A percentile compares a stretch with the other conserved stretches of the same genome.
These are phyloP conservation scores for Paracoccidioides lutzii DNA, from an alignment of 2,329 filamentous ascomycete genomes.

Conservation along the genomic window DNA sequence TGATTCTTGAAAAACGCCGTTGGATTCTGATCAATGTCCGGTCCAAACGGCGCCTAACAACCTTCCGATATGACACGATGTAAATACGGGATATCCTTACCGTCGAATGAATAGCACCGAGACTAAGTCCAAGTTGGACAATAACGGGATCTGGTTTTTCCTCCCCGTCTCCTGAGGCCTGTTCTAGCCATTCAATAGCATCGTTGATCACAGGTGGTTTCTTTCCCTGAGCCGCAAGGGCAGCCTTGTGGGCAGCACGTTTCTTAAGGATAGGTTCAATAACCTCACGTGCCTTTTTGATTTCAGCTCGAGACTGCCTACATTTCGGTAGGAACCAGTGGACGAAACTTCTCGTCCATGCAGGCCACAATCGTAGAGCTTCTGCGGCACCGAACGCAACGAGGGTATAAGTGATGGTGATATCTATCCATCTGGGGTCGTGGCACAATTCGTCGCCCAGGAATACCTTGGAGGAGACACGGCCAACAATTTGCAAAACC, in stretches of 20 bases:
- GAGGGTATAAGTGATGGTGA: slow-evolving; percentile 15
- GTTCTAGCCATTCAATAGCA: slow-evolving; percentile 20
- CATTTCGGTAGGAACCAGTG: slow-evolving; percentile 35
- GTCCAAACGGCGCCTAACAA: background rate
- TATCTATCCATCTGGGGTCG: slow-evolving; percentile 41
- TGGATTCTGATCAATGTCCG: background rate
- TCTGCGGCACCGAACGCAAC: slow-evolving; percentile 17
- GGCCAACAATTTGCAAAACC: slow-evolving; percentile 39
- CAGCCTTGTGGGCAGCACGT: slow-evolving; percentile 14
- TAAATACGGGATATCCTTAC: background rate
- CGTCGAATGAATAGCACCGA: slow-evolving; percentile 25
- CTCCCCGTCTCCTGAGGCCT: slow-evolving; percentile 10
- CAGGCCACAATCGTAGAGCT: slow-evolving; percentile 32
- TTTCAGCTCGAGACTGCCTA: slow-evolving; percentile 25
- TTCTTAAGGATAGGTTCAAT: slow-evolving; percentile 18
- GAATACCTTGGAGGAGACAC: slow-evolving; percentile 43
- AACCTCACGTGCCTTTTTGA: slow-evolving; percentile 27
- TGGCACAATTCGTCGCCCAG: slow-evolving; percentile 41
- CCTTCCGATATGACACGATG: background rate
- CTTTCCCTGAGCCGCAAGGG: slow-evolving; percentile 5
- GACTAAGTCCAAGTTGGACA: slow-evolving; percentile 17
- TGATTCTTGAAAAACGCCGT: too few species aligned
- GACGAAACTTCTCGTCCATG: slow-evolving; percentile 29
- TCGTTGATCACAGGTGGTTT: slow-evolving; percentile 13
- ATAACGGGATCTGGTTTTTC: slow-evolving; percentile 12